phyloP scores from a whole-genome alignment of 345 rosid species.

The Carallia pectinifolia region DNA sequence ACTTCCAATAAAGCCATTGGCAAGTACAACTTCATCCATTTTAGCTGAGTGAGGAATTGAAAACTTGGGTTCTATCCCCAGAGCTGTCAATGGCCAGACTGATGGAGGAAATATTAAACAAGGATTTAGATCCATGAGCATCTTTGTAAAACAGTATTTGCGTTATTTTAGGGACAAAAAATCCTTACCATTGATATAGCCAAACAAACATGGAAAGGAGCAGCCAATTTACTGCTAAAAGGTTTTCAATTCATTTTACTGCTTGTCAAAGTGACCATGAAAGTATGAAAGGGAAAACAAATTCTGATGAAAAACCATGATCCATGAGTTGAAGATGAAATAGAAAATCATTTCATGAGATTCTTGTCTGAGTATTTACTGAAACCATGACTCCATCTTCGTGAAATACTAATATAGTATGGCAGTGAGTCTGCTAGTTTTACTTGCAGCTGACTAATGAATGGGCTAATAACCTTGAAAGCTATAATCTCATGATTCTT shows the following conservation, averaged over 20 bases:
- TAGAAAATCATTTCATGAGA: not conserved
- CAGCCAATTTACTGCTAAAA: not conserved
- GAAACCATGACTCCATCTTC: too few relatives aligned
- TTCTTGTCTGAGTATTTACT: not conserved
- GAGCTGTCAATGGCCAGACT: conserved; percentile 96
- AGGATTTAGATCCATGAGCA: not conserved
- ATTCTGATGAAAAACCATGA: not conserved
- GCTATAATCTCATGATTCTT: not conserved
- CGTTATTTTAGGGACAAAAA: not conserved
- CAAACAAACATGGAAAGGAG: not conserved
- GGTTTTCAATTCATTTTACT: not conserved
- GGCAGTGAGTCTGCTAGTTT: not conserved
- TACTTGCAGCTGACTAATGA: not conserved
- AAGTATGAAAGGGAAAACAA: conserved; percentile 1
- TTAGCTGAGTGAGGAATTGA: conserved; percentile 87
- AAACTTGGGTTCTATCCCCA: conserved; percentile 97
- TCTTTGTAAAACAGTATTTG: not conserved
- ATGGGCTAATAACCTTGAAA: not conserved
- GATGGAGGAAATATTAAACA: conserved; percentile 25
- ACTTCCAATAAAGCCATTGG: conserved; percentile 93
- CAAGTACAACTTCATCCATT: conserved; percentile 91
- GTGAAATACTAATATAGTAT: not conserved
- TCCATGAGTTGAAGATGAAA: not conserved
- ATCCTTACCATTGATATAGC: not conserved
- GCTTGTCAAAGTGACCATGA: not conserved